phyloP scores from a whole-genome alignment of 1,284 basidiomycete species.

The Cryptococcus wingfieldii region DNA sequence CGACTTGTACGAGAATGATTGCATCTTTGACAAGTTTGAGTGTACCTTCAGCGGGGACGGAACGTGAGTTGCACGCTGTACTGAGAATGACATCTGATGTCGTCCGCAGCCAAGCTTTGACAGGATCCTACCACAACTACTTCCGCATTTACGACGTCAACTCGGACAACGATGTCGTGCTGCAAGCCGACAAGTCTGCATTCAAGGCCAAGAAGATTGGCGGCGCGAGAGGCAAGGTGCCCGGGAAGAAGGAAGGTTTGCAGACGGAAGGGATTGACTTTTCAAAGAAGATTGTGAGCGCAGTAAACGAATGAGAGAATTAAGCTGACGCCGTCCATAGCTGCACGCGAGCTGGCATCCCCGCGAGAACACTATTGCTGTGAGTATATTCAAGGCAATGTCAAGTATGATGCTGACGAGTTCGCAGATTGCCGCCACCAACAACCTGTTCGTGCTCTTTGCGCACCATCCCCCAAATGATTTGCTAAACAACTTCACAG shows the following conservation, averaged over 20 bases:
- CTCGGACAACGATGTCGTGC: constrained; percentile 79
- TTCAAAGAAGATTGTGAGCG: constrained; percentile 89
- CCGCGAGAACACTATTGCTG: constrained; percentile 92
- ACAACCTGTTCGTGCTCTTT: constrained; percentile 68
- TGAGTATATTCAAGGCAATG: constrained; percentile 50
- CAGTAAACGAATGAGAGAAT: not conserved
- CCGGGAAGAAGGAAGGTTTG: constrained; percentile 72
- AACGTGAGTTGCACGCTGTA: constrained; percentile 59
- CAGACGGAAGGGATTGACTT: constrained; percentile 91
- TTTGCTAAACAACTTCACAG: constrained; percentile 18
- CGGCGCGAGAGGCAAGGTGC: constrained; percentile 73
- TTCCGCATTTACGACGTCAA: constrained; percentile 99
- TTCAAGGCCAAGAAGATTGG: constrained; percentile 99
- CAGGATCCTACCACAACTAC: constrained; percentile 99
- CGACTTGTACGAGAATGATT: constrained; percentile 99
- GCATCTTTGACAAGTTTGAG: constrained; percentile 99
- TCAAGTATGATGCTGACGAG: constrained; percentile 5
- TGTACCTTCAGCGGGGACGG: constrained; percentile 94
- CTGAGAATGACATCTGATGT: not conserved
- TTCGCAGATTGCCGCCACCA: constrained; percentile 81
- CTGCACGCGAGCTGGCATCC: constrained; percentile 97
- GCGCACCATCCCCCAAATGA: not conserved
- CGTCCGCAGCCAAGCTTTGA: constrained; percentile 72
- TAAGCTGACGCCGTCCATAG: constrained; percentile 20
- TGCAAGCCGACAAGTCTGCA: constrained; percentile 98